Percentiles rank a stretch among this genome's conserved stretches.
phyloP scores from a whole-genome alignment of 345 rosid genomes.

The Hibiscus trionum region DNA sequence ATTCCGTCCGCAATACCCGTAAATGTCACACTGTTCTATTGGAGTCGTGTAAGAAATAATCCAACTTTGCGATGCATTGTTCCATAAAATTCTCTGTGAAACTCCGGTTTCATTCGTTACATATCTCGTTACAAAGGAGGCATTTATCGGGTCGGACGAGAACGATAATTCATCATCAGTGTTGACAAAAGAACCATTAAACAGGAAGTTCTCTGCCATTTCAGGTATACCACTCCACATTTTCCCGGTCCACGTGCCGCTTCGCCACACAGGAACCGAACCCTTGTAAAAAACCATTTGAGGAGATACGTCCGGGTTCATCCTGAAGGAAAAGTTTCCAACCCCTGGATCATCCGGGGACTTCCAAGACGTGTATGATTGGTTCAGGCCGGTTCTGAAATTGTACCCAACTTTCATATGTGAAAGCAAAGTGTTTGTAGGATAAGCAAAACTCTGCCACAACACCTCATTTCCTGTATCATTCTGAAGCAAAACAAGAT shows the following conservation, averaged over 20 bases:
- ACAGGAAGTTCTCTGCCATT: neutral
- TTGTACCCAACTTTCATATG: neutral
- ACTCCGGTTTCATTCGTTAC: neutral
- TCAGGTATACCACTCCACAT: neutral
- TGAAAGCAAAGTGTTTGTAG: neutral
- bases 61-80: neutral
- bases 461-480: neutral
- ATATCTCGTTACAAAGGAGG: neutral
- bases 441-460: neutral
- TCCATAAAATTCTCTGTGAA: neutral
- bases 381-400: neutral
- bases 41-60: neutral
- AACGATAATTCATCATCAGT: neutral
- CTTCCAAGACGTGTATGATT: neutral
- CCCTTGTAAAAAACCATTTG: neutral
- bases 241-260: neutral
- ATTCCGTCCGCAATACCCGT: neutral
- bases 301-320: neutral
- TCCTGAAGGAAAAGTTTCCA: neutral
- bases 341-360: neutral
- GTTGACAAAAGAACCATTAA: neutral
- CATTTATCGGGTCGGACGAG: neutral
- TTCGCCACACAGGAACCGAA: neutral
- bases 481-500: neutral
- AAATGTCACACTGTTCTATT: neutral